Conservation (phyloP, 1,284 basidiomycete genomes). For the Coniferiporia sulphurascens region DNA sequence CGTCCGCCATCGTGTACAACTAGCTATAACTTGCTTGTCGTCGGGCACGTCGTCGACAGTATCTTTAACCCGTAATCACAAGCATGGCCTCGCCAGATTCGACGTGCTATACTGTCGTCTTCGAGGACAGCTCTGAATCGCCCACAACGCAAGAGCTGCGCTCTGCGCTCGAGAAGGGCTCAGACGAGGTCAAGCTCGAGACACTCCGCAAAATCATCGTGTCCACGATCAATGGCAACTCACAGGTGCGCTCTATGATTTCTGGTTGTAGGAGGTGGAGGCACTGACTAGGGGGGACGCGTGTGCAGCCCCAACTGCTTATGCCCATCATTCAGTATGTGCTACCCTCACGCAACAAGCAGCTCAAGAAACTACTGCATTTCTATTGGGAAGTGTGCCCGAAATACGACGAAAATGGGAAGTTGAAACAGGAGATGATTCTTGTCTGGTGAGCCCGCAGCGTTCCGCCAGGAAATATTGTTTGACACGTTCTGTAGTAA, state of each 20-base stretch:
- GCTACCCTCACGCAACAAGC: constrained; percentile 93
- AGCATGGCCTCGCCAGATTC: constrained; percentile 39
- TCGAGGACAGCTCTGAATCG: constrained; percentile 72
- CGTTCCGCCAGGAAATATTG: background rate
- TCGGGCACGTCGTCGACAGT: background rate
- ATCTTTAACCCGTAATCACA: background rate
- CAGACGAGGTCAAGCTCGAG: constrained; percentile 97
- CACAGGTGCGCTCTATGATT: constrained; percentile 49
- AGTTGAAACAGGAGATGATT: constrained; percentile 99
- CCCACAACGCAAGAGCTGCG: constrained; percentile 85
- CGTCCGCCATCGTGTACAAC: background rate
- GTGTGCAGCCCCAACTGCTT: constrained; percentile 72
- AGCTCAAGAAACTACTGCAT: constrained; percentile 96
- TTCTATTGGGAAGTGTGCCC: constrained; percentile 99
- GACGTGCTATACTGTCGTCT: constrained; percentile 81
- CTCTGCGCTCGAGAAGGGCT: constrained; percentile 86
- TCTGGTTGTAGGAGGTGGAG: background rate
- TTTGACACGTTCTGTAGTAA: constrained; percentile 4
- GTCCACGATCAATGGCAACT: constrained; percentile 93
- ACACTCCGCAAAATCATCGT: constrained; percentile 95
- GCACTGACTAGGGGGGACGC: background rate
- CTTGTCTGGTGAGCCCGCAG: constrained; percentile 80
- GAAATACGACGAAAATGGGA: constrained; percentile 95
- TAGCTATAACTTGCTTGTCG: background rate
- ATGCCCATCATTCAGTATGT: constrained; percentile 99